Percentiles rank a stretch among this genome's conserved stretches.
These are phyloP conservation scores for Candida odintsovae DNA, from an alignment of 805 yeast genomes.

Conservation along the genomic window DNA sequence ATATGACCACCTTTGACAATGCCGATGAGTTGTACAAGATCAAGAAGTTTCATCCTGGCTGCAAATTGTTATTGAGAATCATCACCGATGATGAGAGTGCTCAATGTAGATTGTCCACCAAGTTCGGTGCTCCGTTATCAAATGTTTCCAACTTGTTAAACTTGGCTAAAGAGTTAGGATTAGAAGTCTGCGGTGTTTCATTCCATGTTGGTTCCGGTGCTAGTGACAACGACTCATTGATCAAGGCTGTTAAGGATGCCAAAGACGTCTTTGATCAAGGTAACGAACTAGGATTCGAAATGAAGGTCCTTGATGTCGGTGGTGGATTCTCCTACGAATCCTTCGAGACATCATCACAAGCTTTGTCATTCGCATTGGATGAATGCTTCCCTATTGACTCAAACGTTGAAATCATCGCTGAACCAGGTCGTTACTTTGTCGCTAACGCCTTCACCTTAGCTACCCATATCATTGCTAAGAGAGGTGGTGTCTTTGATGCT, in stretches of 20 bases:
- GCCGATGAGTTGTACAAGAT: conserved; percentile 77
- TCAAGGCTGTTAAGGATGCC: conserved; percentile 69
- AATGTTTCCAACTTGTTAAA: conserved; percentile 51
- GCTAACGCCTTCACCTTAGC: conserved; percentile 84
- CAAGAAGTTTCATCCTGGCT: conserved; percentile 58
- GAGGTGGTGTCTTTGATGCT: conserved; percentile 36
- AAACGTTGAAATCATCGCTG: conserved; percentile 64
- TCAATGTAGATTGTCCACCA: conserved; percentile 78
- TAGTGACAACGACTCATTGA: conserved; percentile 58
- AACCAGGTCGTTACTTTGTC: conserved; percentile 89
- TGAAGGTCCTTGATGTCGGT: conserved; percentile 76
- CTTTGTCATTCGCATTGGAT: conserved; percentile 51
- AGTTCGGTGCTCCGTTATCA: conserved; percentile 74
- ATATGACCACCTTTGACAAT: conserved; percentile 85
- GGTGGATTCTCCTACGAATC: conserved; percentile 79
- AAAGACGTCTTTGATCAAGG: conserved; percentile 61
- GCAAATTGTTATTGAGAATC: conserved; percentile 71
- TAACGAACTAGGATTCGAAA: conserved; percentile 34
- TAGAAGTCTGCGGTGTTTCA: conserved; percentile 78
- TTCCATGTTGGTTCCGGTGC: conserved; percentile 98
- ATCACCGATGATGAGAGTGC: conserved; percentile 87
- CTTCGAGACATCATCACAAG: conserved; percentile 52
- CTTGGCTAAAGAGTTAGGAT: conserved; percentile 52
- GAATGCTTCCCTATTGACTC: conserved; percentile 48
- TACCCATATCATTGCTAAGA: conserved; percentile 78